Evolutionary conservation across 2,329 filamentous ascomycete genomes (phyloP), one percentile per base, ranked within the genome.

Genomic region (Aspergillus carbonarius): DNA sequence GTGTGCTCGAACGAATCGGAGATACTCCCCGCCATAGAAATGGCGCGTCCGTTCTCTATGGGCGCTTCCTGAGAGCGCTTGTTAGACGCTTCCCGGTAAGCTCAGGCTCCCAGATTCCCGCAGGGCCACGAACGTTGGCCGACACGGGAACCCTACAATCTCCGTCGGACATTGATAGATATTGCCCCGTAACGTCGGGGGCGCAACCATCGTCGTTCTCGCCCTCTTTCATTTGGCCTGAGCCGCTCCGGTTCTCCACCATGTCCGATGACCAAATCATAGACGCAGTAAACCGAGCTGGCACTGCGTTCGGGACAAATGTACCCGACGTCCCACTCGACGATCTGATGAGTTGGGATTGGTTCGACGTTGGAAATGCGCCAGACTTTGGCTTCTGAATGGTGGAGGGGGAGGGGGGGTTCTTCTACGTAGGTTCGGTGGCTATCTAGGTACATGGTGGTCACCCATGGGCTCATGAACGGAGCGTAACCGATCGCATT

Each of bases 211-310:
- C 68, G 15, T 70, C 51, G 17, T 32, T 72, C 35, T 57, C 70
- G 27, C 66, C 71, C 4, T 59, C 70, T 17, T 61, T 72, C 5
- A 58, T 80, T 8, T 82, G 80, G 78, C 69, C 78, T 0, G 82
- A 84, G 60, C 79, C 83, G 4, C 55, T 88, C 20, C 84, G 86
- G 23, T 88, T 89, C 69, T 88, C 85, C 2, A 79, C 85, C 32
- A 90, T 90, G 87, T 89, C 87, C 0, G 85, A 88, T 58, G 82
- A 88, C 58, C 86, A 90, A 68, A 87, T 89, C 48, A 81, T 85
- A 5, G 85, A 88, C 62, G 85, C 86, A 4, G 80, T 89, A 27
- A 88, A 87, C 66, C 82, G 85, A 61, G 84, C 85, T 0, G 85
- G 83, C 4, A 82, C 85, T 25, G 81, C 82, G 15, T 83, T 88